A percentile compares a stretch with the other conserved stretches of the same genome.
Evolutionary conservation across 345 rosid species (phyloP).

Genomic region (Dipteronia sinensis): DNA sequence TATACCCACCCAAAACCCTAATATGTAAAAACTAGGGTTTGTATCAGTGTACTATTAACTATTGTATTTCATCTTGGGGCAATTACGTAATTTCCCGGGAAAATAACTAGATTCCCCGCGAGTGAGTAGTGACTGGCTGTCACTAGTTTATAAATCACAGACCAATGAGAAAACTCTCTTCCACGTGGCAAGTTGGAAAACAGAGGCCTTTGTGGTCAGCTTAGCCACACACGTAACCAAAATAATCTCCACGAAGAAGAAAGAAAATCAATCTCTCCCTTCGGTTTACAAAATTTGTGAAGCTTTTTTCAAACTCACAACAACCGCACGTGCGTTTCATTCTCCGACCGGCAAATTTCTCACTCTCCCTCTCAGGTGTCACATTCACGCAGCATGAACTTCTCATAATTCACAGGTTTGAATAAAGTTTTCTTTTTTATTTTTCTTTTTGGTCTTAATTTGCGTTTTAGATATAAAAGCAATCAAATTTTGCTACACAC

Average conservation of each 20-base stretch:
- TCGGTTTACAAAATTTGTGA: neutral
- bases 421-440: neutral
- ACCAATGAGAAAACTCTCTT: too few species aligned
- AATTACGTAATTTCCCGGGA: neutral
- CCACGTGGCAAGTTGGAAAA: too few species aligned
- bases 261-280: neutral
- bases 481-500: neutral
- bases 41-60: too few species aligned
- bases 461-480: neutral
- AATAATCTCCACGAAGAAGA: neutral
- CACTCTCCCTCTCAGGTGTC: neutral
- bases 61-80: neutral
- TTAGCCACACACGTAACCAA: neutral
- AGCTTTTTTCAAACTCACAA: neutral
- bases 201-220: too few species aligned
- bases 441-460: neutral
- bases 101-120: too few species aligned
- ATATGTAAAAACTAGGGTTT: too few species aligned
- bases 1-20: neutral
- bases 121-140: too few species aligned
- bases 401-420: conserved; percentile 13
- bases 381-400: neutral
- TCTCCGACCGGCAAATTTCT: conserved; percentile 15
- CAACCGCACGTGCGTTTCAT: neutral
- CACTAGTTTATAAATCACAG: too few species aligned